A percentile compares a stretch with the other conserved stretches of the same genome.
Evolutionary conservation across 805 yeast species (phyloP).

Genomic region (Candida montana): DNA sequence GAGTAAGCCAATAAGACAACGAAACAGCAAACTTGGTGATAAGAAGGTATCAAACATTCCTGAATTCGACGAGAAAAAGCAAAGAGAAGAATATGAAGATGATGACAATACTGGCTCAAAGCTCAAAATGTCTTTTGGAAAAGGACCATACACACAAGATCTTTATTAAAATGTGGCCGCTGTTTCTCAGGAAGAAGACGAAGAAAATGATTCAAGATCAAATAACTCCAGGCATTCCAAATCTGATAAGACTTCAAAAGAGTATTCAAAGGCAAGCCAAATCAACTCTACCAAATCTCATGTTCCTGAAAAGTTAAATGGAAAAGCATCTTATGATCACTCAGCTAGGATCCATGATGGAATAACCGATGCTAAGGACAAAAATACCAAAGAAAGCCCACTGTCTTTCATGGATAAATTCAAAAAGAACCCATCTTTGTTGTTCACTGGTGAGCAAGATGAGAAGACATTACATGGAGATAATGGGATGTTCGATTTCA

Average conservation of each 20-base stretch:
- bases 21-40: background rate
- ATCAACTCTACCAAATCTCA: background rate
- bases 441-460: conserved; percentile 2
- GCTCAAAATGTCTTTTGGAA: no score
- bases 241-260: no score
- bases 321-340: no score
- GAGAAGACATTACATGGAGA: background rate
- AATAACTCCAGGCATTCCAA: no score
- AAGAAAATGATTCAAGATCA: no score
- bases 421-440: conserved; percentile 8
- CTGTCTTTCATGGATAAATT: conserved; percentile 4
- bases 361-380: no score
- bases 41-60: background rate
- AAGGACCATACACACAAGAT: no score
- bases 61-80: background rate
- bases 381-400: background rate
- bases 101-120: background rate
- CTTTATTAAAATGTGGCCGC: no score
- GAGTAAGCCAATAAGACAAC: background rate
- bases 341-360: no score
- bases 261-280: no score
- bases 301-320: no score
- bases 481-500: conserved; percentile 7
- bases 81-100: no score
- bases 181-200: background rate